A percentile compares a stretch with the other conserved stretches of the same genome.
Conservation (phyloP, 208 protist genomes). For the Leishmania arabica region DNA sequence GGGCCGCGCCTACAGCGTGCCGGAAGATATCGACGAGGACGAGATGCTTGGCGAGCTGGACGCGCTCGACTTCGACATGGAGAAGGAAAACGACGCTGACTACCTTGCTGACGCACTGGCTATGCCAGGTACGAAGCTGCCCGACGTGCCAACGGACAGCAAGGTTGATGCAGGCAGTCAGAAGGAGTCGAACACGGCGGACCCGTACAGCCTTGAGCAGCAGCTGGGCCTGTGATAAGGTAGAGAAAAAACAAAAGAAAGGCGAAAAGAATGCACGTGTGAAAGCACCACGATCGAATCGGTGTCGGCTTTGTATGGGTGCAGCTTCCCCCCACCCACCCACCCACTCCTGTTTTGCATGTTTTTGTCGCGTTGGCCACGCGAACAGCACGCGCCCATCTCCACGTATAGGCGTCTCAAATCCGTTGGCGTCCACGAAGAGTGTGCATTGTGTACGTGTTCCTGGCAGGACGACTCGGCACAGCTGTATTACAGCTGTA, state of each 20-base stretch:
- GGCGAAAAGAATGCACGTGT: neutral
- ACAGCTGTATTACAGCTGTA: neutral
- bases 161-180: slow-evolving; percentile 34
- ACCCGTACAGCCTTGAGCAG: slow-evolving; percentile 86
- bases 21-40: slow-evolving; percentile 93
- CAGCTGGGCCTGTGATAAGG: slow-evolving; percentile 79
- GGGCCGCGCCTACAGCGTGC: slow-evolving; percentile 88
- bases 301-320: neutral
- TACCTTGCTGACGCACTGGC: slow-evolving; percentile 87
- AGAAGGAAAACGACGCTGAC: slow-evolving; percentile 70
- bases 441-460: neutral
- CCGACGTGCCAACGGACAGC: slow-evolving; percentile 45
- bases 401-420: neutral
- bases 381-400: neutral
- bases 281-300: neutral
- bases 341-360: neutral
- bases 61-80: slow-evolving; percentile 85
- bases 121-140: slow-evolving; percentile 60
- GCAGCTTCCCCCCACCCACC: neutral
- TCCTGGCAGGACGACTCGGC: neutral
- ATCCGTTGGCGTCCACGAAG: neutral
- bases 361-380: neutral
- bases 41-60: slow-evolving; percentile 92
- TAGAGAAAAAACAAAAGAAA: neutral
- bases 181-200: slow-evolving; percentile 45